These are phyloP conservation scores for Plasmopara muralis DNA, from an alignment of 352 stramenopile genomes.

Conservation along the genomic window DNA sequence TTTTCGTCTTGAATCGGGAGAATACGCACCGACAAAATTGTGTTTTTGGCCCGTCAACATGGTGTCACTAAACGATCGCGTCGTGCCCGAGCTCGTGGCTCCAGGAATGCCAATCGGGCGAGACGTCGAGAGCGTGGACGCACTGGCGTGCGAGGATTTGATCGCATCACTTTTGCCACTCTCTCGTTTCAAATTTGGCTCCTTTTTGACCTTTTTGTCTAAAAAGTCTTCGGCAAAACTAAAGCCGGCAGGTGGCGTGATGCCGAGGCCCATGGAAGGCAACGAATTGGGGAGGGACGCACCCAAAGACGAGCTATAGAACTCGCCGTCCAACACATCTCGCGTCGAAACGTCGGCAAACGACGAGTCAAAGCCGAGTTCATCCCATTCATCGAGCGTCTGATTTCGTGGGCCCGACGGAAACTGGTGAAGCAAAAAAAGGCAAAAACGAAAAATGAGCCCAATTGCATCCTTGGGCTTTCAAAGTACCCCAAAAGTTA, in stretches of 20 bases:
- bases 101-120: conserved; percentile 79
- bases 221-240: conserved; percentile 84
- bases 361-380: conserved; percentile 77
- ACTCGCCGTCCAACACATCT: conserved; percentile 76
- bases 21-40: conserved; percentile 93
- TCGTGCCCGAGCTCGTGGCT: conserved; percentile 27
- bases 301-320: conserved; percentile 76
- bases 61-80: conserved; percentile 51
- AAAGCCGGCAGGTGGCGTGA: conserved; percentile 76
- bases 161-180: conserved; percentile 18
- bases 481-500: conserved; percentile 13
- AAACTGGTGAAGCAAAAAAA: conserved; percentile 27
- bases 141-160: conserved; percentile 5
- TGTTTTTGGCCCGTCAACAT: conserved; percentile 60
- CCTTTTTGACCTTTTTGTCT: conserved; percentile 63
- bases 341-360: conserved; percentile 69
- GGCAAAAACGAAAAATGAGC: neutral
- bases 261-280: conserved; percentile 79
- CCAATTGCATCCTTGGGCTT: neutral
- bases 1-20: conserved; percentile 88
- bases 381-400: conserved; percentile 81
- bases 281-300: conserved; percentile 81
- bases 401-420: conserved; percentile 55
- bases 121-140: conserved; percentile 47
- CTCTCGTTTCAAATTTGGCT: conserved; percentile 36